phyloP scores from a whole-genome alignment of 2,329 filamentous ascomycete species.

The Trichoderma harzianum region DNA sequence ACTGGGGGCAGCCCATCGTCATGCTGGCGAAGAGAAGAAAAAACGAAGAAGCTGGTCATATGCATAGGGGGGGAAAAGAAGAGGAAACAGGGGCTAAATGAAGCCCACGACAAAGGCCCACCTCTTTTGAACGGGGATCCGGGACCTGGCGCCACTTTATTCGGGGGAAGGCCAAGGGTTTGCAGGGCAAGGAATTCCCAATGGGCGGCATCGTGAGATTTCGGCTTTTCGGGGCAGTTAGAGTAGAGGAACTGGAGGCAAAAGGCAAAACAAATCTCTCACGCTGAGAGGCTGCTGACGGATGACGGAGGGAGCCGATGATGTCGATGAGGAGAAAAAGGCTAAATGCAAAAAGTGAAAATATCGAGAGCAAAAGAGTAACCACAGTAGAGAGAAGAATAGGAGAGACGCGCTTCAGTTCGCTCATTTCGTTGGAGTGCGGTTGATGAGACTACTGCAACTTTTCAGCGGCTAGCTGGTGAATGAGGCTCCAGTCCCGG shows the following conservation, averaged over 20 bases:
- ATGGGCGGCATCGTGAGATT: constrained; percentile 9
- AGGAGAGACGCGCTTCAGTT: neutral
- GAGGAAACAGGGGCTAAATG: constrained; percentile 13
- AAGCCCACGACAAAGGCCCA: constrained; percentile 10
- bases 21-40: neutral
- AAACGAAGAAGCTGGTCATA: neutral
- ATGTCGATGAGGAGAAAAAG: neutral
- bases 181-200: neutral
- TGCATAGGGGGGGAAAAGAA: neutral
- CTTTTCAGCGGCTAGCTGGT: neutral
- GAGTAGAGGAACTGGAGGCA: neutral
- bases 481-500: constrained; percentile 6
- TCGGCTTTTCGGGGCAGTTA: neutral
- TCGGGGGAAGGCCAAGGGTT: neutral
- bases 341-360: neutral
- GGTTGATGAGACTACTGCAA: neutral
- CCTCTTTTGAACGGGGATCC: constrained; percentile 6
- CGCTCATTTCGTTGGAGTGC: neutral
- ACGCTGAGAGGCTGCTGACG: constrained; percentile 7
- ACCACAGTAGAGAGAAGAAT: neutral
- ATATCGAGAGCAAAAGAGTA: neutral
- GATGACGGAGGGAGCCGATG: neutral
- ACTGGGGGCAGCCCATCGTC: neutral
- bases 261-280: neutral
- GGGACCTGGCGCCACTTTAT: constrained; percentile 14